Base-by-base conservation (phyloP, 2,329 filamentous ascomycete genomes). In the Coniella lustricola region DNA sequence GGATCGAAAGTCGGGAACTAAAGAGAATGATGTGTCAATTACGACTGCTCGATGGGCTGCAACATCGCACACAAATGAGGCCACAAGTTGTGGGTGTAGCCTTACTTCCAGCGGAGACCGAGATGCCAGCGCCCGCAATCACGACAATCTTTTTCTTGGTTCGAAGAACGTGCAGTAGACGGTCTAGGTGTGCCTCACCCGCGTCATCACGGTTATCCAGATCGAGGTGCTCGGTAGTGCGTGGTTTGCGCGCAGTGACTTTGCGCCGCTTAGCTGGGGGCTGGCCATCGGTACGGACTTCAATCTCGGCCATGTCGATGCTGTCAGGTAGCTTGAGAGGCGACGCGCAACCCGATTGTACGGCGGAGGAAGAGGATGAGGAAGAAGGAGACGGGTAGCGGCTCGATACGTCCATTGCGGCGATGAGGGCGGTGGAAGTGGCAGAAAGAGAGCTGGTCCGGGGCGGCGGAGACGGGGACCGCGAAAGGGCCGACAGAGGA, bases 81-180 rank as follows among this genome's bases (percentile, higher is more conserved):
- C 14, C 18, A 17, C 35, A 49, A 43, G 25, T 29, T 29, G 25
- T 5, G 5, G 25, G 40, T 8, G 20, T 61, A 53, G 58, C 80
- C 84, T 62, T 76, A 87, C 83, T 94, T 54, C 93, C 93, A 57
- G 93, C 91, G 46, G 91, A 91, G 44, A 96, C 93, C 34, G 93
- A 97, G 60, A 98, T 98, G 54, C 93, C 93, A 55, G 93, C 93
- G 50, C 93, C 93, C 40, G 91, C 93, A 64, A 98, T 87, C 44
- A 97, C 88, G 31, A 98, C 89, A 63, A 98, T 95, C 72, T 95
- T 96, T 70, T 90, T 87, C 73, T 93, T 93, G 62, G 87, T 90
- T 60, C 85, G 84, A 48, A 98, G 68, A 20, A 83, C 84, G 37
- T 82, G 79, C 38, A 90, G 70, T 25, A 98, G 72, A 48, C 82